Percentiles rank a stretch among this genome's conserved stretches.
Conservation (phyloP, 2,329 filamentous ascomycete genomes). For the Metarhizium brunneum region DNA sequence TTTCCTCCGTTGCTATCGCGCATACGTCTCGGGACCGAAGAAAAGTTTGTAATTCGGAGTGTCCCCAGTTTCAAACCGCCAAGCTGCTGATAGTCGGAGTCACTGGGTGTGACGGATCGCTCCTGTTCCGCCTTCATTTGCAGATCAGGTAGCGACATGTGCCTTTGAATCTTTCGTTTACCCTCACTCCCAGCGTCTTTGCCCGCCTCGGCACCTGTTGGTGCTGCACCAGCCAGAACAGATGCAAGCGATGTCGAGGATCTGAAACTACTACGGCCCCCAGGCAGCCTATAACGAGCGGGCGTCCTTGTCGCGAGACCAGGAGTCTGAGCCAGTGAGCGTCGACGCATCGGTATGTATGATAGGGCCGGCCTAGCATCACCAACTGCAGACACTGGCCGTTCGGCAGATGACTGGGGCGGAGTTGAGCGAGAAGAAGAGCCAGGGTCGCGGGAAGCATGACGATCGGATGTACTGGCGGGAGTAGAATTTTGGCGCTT, state of each 20-base stretch:
- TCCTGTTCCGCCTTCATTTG: conserved; percentile 10
- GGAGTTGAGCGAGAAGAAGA: neutral
- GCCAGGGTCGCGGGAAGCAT: neutral
- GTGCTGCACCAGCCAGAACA: neutral
- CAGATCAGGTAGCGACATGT: conserved; percentile 24
- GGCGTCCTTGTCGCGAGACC: conserved; percentile 34
- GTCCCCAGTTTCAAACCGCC: conserved; percentile 55
- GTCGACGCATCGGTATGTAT: conserved; percentile 37
- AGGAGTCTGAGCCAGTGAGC: conserved; percentile 38
- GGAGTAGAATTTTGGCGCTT: conserved; percentile 9
- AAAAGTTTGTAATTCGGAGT: conserved; percentile 52
- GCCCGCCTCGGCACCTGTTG: neutral
- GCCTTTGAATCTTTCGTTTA: conserved; percentile 10
- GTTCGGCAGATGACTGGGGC: neutral
- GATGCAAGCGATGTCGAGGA: neutral
- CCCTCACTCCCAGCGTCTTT: neutral
- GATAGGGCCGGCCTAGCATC: conserved; percentile 11
- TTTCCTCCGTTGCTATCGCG: neutral
- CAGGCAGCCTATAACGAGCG: conserved; percentile 17
- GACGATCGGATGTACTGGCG: conserved; percentile 32
- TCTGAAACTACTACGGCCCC: conserved; percentile 8
- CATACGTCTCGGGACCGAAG: conserved; percentile 34
- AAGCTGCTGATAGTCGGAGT: conserved; percentile 49
- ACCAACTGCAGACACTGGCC: neutral
- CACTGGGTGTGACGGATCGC: conserved; percentile 32